phyloP scores from a whole-genome alignment of 257 asterid genomes.

The Solanum microdontum region DNA sequence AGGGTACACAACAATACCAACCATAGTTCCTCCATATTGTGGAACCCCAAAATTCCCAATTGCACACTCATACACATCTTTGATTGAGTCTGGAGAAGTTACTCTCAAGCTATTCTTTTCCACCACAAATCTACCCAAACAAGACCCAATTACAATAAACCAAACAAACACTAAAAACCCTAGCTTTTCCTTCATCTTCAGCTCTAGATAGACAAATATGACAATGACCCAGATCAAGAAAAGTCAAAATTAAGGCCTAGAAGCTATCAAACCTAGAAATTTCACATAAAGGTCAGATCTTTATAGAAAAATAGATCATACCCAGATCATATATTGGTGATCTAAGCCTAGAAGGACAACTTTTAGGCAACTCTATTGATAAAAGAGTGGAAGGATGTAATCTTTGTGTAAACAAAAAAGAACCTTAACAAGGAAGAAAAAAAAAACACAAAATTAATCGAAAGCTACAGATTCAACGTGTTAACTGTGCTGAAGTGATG shows the following conservation, averaged over 20 bases:
- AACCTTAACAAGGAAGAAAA: background rate
- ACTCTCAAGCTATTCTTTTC: constrained; percentile 90
- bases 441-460: background rate
- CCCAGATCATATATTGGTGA: background rate
- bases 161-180: constrained; percentile 27
- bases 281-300: background rate
- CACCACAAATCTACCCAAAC: constrained; percentile 80
- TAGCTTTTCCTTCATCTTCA: constrained; percentile 37
- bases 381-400: background rate
- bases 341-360: background rate
- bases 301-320: background rate
- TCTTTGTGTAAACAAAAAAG: background rate
- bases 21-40: constrained; percentile 83
- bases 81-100: constrained; percentile 64
- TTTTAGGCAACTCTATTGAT: background rate
- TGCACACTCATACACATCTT: constrained; percentile 67
- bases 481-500: background rate
- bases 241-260: background rate
- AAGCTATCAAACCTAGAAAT: background rate
- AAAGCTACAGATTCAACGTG: background rate
- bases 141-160: constrained; percentile 38
- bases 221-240: background rate
- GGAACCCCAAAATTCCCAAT: constrained; percentile 99
- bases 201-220: background rate
- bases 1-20: constrained; percentile 68